These are phyloP conservation scores for Mycosphaerella sp. DNA, from an alignment of 2,329 filamentous ascomycete species.

Conservation along the genomic window DNA sequence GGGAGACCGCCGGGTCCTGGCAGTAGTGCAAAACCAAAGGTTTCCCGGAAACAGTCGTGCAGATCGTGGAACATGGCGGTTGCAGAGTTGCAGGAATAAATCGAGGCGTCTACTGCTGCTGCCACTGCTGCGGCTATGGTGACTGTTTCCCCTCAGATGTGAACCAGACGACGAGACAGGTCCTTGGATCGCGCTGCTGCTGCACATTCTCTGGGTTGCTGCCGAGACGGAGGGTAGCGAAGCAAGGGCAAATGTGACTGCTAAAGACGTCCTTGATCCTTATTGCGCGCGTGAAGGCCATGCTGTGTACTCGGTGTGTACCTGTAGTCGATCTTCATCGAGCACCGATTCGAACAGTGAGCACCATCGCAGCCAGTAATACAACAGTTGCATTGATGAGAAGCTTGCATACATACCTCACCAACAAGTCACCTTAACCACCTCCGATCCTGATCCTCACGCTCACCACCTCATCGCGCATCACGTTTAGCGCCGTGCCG, in stretches of 20 bases:
- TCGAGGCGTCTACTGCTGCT: neutral
- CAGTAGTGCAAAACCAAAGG: neutral
- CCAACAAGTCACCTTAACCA: neutral
- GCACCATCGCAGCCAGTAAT: no score
- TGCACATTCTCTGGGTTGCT: conserved; percentile 3
- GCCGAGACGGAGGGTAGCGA: conserved; percentile 2
- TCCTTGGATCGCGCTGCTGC: neutral
- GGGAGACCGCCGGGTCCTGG: neutral
- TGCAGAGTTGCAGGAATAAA: neutral
- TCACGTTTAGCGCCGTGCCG: neutral
- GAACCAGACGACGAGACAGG: neutral
- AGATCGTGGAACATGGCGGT: neutral
- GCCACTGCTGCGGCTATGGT: neutral
- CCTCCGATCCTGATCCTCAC: neutral
- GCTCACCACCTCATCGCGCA: neutral
- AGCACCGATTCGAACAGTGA: no score
- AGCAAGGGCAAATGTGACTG: neutral
- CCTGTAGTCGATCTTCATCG: no score
- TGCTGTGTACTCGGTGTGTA: no score
- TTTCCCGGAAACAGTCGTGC: neutral
- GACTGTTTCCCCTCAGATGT: neutral
- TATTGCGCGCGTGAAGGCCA: no score
- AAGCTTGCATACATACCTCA: no score
- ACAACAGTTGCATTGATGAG: no score
- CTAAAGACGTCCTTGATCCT: neutral